Evolutionary conservation across 257 asterid species (phyloP).

Genomic region (Scutellaria barbata): DNA sequence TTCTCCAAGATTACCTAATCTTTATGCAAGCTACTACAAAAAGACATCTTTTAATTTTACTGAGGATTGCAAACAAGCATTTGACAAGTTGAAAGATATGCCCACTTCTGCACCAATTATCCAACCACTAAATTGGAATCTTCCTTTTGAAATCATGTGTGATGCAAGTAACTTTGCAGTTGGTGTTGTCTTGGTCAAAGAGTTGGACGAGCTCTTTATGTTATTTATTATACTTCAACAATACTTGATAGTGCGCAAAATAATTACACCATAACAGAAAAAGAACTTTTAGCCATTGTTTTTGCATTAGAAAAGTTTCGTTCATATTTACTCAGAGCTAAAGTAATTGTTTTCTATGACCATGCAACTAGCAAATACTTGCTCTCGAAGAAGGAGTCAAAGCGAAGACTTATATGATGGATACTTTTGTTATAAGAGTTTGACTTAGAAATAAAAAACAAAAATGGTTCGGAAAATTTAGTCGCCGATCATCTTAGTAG

Average conservation of each 20-base stretch:
- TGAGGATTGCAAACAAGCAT: too few relatives aligned
- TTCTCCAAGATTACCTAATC: not conserved
- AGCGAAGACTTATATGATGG: too few relatives aligned
- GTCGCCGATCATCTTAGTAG: too few relatives aligned
- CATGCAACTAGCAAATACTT: too few relatives aligned
- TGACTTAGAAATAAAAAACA: not conserved
- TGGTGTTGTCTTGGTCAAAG: not conserved
- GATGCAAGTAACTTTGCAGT: not conserved
- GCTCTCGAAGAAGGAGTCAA: not conserved
- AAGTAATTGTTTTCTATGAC: too few relatives aligned
- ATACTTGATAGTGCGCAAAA: not conserved
- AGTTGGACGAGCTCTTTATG: not conserved
- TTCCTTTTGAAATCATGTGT: not conserved
- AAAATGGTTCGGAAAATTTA: too few relatives aligned
- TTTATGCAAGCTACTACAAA: slow-evolving; percentile 1
- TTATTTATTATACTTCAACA: not conserved
- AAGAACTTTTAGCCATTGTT: not conserved
- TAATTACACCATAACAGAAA: not conserved
- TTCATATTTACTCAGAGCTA: too few relatives aligned
- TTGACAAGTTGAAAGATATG: not conserved
- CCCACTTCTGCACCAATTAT: not conserved
- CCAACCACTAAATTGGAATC: too few relatives aligned
- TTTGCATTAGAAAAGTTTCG: too few relatives aligned
- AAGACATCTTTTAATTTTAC: not conserved
- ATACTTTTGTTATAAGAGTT: not conserved